Base-by-base conservation (phyloP, 2,329 filamentous ascomycete genomes). In the Tolypocladium amazonense region DNA sequence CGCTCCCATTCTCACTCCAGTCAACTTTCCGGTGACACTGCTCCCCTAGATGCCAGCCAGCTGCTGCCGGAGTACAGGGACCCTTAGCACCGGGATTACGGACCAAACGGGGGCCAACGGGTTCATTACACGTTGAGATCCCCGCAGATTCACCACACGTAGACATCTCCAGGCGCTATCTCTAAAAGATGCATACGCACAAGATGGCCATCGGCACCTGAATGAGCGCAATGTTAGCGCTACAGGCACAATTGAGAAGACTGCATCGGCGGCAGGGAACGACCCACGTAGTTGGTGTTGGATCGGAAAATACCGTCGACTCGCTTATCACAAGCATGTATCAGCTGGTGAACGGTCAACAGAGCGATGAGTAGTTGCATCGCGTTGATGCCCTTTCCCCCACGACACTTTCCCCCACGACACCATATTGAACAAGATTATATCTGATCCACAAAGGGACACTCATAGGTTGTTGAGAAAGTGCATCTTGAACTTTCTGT, bases 401-500 rank as follows among this genome's bases (percentile, higher is more conserved):
- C 45, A 7, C n/a, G 45, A 15, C 14, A 6, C 25, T n/a, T n/a
- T n/a, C n/a, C 25, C 15, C 45, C 45, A 7, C n/a, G 45, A 15
- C 14, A 6, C 25, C 23, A 12, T 11, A 18, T 30, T 7, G 25
- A 2, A 18, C 3, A 30, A 5, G 2, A 15, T 30, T 30, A 6
- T 18, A 27, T 3, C 23, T 18, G 25, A 25, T 8, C 15, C 12
- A 30, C 15, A 11, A 18, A 0, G 45, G 12, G 7, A 20, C 47
- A 18, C 9, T 88, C 78, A 96, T 18, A 96, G 72, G 64, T 89
- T 86, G 56, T 86, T 81, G 63, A 92, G 78, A 68, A 90, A 91
- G 70, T 93, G 92, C 70, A 84, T 81, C 75, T 94, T 96, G 75
- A 96, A 96, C 76, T 96, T 97, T 76, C 86, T 91, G 67, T 89